phyloP scores from a whole-genome alignment of 495 filamentous ascomycete genomes.

The Xylaria sp. region DNA sequence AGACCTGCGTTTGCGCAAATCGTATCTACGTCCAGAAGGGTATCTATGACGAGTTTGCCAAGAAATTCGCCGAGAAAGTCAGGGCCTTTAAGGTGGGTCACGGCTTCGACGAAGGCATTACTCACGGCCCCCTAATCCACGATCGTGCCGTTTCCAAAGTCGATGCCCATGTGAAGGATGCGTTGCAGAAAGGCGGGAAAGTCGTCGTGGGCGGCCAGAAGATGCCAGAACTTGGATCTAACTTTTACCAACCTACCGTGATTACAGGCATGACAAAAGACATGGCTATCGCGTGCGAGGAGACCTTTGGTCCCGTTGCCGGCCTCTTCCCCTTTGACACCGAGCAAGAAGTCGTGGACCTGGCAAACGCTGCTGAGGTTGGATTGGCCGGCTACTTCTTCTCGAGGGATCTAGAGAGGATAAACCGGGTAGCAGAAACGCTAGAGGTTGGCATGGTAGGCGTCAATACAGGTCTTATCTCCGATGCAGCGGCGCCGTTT shows the following conservation, averaged over 20 bases:
- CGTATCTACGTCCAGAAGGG: constrained; percentile 82
- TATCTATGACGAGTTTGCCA: constrained; percentile 77
- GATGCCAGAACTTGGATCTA: constrained; percentile 66
- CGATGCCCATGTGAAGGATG: constrained; percentile 78
- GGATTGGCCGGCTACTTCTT: constrained; percentile 90
- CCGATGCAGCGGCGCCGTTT: constrained; percentile 83
- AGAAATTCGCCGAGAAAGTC: constrained; percentile 75
- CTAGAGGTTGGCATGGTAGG: constrained; percentile 91
- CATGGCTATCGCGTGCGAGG: constrained; percentile 79
- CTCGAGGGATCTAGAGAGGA: constrained; percentile 73
- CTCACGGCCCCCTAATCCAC: constrained; percentile 86
- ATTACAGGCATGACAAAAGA: constrained; percentile 80
- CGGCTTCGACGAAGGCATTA: constrained; percentile 73
- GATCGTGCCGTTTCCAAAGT: constrained; percentile 77
- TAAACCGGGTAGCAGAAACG: constrained; percentile 81
- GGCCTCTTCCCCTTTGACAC: constrained; percentile 82
- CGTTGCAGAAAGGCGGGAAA: constrained; percentile 74
- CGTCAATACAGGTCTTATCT: constrained; percentile 83
- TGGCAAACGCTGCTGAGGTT: constrained; percentile 79
- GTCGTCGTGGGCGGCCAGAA: constrained; percentile 74
- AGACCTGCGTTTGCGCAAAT: constrained; percentile 92
- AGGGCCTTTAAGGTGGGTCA: constrained; percentile 77
- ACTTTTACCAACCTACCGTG: constrained; percentile 86
- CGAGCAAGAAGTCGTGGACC: constrained; percentile 81
- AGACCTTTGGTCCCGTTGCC: constrained; percentile 89